A percentile compares a stretch with the other conserved stretches of the same genome.
These are phyloP conservation scores for Neofusicoccum cordaticola DNA, from an alignment of 2,329 filamentous ascomycete species.

Conservation along the genomic window DNA sequence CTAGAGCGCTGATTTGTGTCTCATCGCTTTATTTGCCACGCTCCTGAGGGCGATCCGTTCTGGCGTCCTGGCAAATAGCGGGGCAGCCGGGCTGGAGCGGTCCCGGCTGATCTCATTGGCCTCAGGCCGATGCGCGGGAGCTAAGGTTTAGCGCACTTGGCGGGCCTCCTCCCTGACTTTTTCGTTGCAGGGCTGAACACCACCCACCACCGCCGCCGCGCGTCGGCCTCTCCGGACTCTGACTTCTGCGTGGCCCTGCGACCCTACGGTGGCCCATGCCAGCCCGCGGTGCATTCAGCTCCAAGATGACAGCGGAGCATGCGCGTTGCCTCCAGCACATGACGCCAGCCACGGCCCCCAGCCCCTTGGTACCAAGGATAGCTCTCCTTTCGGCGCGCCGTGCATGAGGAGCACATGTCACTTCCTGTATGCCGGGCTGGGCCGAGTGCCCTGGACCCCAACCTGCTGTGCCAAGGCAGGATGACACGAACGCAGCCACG, in stretches of 20 bases:
- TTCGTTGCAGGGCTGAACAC: slow-evolving; percentile 1
- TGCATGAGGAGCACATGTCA: background rate
- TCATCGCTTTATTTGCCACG: background rate
- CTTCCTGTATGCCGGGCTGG: background rate
- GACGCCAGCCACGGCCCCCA: background rate
- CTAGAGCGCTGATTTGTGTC: background rate
- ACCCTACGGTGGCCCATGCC: too few species aligned
- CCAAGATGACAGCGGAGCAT: too few species aligned
- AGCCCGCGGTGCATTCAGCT: too few species aligned
- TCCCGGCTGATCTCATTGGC: background rate
- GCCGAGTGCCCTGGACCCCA: background rate
- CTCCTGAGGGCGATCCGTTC: background rate
- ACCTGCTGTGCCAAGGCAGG: background rate
- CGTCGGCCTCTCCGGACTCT: background rate
- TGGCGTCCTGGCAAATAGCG: background rate
- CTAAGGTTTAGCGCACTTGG: slow-evolving; percentile 2
- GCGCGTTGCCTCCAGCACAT: too few species aligned
- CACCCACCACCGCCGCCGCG: background rate
- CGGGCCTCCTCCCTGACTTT: background rate
- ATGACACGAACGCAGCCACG: background rate
- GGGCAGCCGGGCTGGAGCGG: background rate
- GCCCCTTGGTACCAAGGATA: background rate
- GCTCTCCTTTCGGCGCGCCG: background rate
- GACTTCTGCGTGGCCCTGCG: too few species aligned
- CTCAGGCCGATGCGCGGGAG: background rate